Evolutionary conservation across 2,329 filamentous ascomycete species (phyloP).

Genomic region (Aspergillus alliaceus): DNA sequence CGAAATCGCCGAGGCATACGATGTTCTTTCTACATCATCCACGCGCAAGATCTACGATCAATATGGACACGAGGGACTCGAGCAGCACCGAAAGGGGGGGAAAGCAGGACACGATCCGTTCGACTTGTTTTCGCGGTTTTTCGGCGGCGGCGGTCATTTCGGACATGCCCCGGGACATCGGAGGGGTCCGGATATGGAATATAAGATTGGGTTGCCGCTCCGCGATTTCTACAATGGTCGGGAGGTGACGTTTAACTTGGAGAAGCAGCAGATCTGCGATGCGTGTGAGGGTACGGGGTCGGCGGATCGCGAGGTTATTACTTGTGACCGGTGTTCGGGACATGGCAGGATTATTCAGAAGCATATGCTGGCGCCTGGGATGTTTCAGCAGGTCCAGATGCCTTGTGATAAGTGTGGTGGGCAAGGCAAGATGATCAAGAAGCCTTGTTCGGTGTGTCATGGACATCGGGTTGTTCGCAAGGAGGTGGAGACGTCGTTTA

Average conservation of each 20-base stretch:
- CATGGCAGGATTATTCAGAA: constrained; percentile 83
- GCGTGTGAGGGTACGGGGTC: constrained; percentile 84
- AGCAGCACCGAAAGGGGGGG: constrained; percentile 75
- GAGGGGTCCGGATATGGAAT: constrained; percentile 84
- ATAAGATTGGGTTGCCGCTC: constrained; percentile 75
- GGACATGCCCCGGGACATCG: constrained; percentile 71
- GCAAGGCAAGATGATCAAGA: constrained; percentile 81
- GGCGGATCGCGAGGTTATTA: constrained; percentile 79
- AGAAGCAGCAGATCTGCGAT: constrained; percentile 95
- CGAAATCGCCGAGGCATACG: constrained; percentile 91
- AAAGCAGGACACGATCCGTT: constrained; percentile 78
- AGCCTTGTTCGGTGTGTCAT: constrained; percentile 77
- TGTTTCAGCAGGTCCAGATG: constrained; percentile 96
- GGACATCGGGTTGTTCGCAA: constrained; percentile 73
- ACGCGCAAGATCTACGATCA: constrained; percentile 89
- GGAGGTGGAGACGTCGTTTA: constrained; percentile 30
- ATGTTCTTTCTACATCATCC: constrained; percentile 77
- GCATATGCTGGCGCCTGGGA: constrained; percentile 92
- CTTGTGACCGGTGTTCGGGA: constrained; percentile 73
- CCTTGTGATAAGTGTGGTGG: constrained; percentile 86
- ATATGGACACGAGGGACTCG: constrained; percentile 86
- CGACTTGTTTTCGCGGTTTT: constrained; percentile 95
- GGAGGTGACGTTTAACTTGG: constrained; percentile 81
- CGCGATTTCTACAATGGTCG: constrained; percentile 91
- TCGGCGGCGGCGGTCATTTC: constrained; percentile 86